Conservation (phyloP, 768 basidiomycete species). For the Amanita muscaria region DNA sequence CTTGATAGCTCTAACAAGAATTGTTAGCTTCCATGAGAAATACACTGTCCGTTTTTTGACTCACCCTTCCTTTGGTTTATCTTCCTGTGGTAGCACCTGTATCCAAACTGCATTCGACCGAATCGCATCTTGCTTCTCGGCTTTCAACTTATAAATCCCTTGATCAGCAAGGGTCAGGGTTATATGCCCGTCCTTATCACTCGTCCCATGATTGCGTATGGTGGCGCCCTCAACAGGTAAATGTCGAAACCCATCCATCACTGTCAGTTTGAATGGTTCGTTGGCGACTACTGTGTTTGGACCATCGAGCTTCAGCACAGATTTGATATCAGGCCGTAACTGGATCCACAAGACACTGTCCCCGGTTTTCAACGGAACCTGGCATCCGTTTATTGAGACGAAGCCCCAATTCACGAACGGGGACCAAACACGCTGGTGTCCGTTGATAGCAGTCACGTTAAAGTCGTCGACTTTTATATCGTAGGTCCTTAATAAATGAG, state of each 20-base stretch:
- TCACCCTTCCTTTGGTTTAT: too few relatives aligned
- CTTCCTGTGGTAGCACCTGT: too few relatives aligned
- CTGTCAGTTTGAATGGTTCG: neutral
- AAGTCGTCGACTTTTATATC: conserved; percentile 32
- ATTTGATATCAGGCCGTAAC: neutral
- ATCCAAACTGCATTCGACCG: neutral
- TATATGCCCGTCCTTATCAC: neutral
- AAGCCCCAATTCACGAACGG: neutral
- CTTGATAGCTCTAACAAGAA: too few relatives aligned
- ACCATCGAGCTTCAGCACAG: neutral
- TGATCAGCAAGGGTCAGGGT: neutral
- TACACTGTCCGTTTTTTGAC: too few relatives aligned
- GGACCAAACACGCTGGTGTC: neutral
- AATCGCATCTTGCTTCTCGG: neutral
- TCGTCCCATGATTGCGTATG: too few relatives aligned
- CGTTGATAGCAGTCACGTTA: conserved; percentile 30
- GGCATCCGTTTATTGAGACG: neutral
- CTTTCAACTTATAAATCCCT: neutral
- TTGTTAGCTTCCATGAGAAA: too few relatives aligned
- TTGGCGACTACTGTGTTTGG: neutral
- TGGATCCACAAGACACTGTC: neutral
- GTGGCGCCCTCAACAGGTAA: too few relatives aligned
- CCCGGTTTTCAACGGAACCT: neutral
- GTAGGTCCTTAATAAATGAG: conserved; percentile 21
- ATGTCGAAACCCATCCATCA: neutral